phyloP scores from a whole-genome alignment of 495 filamentous ascomycete species.

The Xylaria flabelliformis region DNA sequence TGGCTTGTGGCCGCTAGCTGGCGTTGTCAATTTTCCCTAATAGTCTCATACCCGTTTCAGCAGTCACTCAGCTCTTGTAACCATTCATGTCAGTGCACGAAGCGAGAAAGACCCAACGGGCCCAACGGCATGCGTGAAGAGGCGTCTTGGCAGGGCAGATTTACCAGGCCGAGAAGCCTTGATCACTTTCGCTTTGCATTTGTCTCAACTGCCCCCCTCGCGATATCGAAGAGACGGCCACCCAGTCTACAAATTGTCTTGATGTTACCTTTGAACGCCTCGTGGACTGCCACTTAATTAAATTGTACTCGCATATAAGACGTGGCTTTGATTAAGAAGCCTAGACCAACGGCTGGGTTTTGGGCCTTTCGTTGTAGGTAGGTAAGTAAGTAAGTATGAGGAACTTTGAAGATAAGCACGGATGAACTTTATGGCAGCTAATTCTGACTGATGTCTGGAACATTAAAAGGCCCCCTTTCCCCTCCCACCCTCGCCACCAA shows the following conservation, averaged over 20 bases:
- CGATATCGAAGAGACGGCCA: neutral
- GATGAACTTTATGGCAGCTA: slow-evolving; percentile 8
- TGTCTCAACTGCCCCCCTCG: neutral
- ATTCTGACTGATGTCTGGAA: neutral
- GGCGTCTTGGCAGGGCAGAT: slow-evolving; percentile 26
- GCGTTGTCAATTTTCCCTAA: slow-evolving; percentile 1
- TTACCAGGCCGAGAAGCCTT: neutral
- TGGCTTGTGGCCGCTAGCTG: neutral
- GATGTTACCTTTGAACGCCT: neutral
- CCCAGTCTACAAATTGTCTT: neutral
- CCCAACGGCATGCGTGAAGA: neutral
- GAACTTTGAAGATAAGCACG: slow-evolving; percentile 19
- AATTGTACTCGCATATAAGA: neutral
- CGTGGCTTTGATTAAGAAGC: neutral
- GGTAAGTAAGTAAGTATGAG: neutral
- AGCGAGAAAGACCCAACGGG: slow-evolving; percentile 12
- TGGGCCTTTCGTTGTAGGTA: neutral
- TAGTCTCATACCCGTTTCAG: neutral
- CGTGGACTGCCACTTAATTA: neutral
- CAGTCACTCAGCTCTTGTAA: neutral
- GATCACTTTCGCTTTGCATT: neutral
- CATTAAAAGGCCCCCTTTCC: neutral
- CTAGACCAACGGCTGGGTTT: neutral
- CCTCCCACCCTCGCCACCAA: neutral
- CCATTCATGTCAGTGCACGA: slow-evolving; percentile 20